Evolutionary conservation across 164 flowering plant species (phyloP).

Genomic region (Nelumbo lutea): DNA sequence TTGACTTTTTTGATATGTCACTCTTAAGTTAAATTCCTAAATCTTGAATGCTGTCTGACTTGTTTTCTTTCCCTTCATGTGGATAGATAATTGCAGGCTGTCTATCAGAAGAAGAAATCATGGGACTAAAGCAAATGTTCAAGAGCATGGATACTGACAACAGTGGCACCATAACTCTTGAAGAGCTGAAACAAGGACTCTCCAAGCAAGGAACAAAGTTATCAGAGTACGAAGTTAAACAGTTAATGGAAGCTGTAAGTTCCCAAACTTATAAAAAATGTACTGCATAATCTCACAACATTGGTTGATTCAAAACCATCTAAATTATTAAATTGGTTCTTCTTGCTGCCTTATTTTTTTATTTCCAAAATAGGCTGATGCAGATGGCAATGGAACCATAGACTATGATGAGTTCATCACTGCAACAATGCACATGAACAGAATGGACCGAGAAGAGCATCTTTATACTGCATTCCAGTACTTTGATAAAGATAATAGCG

Average conservation of each 20-base stretch:
- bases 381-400: slow-evolving; percentile 92
- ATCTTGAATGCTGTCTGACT: neutral
- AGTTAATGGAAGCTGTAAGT: slow-evolving; percentile 94
- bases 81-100: slow-evolving; percentile 89
- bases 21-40: too few species aligned
- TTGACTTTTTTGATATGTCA: too few species aligned
- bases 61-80: neutral
- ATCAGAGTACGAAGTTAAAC: slow-evolving; percentile 75
- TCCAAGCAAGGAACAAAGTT: slow-evolving; percentile 85
- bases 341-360: neutral
- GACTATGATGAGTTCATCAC: slow-evolving; percentile 97
- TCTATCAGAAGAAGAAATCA: slow-evolving; percentile 94
- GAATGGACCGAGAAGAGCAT: slow-evolving; percentile 93
- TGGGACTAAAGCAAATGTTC: slow-evolving; percentile 88
- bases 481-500: slow-evolving; percentile 91
- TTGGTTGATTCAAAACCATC: neutral
- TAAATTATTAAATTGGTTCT: neutral
- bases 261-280: neutral
- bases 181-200: slow-evolving; percentile 85
- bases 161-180: slow-evolving; percentile 89
- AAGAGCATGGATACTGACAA: slow-evolving; percentile 83
- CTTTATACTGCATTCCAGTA: slow-evolving; percentile 91
- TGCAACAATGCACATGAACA: slow-evolving; percentile 89
- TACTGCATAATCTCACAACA: neutral
- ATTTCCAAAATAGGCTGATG: slow-evolving; percentile 65